A percentile compares a stretch with the other conserved stretches of the same genome.
Evolutionary conservation across 2,329 filamentous ascomycete species (phyloP).

Genomic region (Fulvia fulva): DNA sequence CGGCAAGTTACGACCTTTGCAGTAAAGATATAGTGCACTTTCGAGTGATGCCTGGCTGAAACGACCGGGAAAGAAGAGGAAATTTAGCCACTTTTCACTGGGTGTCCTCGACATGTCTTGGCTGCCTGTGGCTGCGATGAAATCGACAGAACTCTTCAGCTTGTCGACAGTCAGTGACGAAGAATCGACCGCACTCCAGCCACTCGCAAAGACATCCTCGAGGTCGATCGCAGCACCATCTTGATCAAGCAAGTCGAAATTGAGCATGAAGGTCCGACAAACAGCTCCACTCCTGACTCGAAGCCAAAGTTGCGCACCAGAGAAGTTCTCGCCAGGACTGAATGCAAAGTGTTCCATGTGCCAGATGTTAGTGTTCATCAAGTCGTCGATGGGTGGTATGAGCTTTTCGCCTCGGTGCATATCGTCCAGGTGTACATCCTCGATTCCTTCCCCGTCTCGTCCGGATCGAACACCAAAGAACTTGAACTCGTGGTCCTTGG

Average conservation of each 20-base stretch:
- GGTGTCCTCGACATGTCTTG: conserved; percentile 25
- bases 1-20: conserved; percentile 54
- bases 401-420: conserved; percentile 59
- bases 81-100: conserved; percentile 77
- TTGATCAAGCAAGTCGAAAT: conserved; percentile 65
- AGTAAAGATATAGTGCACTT: conserved; percentile 77
- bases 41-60: conserved; percentile 78
- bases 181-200: conserved; percentile 45
- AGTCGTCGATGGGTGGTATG: conserved; percentile 56
- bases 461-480: conserved; percentile 69
- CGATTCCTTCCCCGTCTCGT: conserved; percentile 13
- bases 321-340: conserved; percentile 35
- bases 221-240: conserved; percentile 51
- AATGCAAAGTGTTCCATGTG: conserved; percentile 47
- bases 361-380: conserved; percentile 51
- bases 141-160: conserved; percentile 37
- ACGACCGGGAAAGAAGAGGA: conserved; percentile 76
- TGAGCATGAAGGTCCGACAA: conserved; percentile 65
- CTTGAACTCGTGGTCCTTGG: conserved; percentile 87
- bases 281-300: conserved; percentile 54
- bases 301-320: conserved; percentile 44
- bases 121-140: conserved; percentile 31
- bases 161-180: conserved; percentile 40
- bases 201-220: conserved; percentile 60
- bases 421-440: conserved; percentile 17